Evolutionary conservation across 176 grass and related monocot genomes (phyloP).

Genomic region (Eragrostis curvula): DNA sequence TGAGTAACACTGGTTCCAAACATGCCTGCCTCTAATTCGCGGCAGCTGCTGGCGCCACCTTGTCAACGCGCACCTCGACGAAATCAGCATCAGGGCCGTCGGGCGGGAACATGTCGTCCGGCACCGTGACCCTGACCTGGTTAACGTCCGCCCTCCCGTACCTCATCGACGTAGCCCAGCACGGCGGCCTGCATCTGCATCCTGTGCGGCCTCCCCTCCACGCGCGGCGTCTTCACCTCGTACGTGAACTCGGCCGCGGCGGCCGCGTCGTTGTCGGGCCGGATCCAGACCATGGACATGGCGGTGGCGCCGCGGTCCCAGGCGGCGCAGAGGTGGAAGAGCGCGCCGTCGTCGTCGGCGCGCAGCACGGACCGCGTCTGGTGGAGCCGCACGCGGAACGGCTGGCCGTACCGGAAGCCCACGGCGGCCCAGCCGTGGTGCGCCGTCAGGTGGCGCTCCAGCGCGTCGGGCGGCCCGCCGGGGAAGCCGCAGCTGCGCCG

Average conservation of each 20-base stretch:
- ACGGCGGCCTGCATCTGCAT: conserved; percentile 16
- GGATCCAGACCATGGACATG: conserved; percentile 27
- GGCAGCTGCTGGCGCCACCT: background rate
- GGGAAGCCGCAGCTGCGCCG: conserved; percentile 18
- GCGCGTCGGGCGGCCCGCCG: background rate
- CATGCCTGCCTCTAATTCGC: background rate
- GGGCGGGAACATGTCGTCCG: background rate
- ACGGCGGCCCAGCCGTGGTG: background rate
- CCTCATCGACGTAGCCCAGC: conserved; percentile 17
- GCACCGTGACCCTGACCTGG: conserved; percentile 16
- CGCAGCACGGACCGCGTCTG: background rate
- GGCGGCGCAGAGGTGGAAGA: conserved; percentile 6
- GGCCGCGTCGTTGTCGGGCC: background rate
- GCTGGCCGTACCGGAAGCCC: conserved; percentile 8
- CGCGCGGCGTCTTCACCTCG: background rate
- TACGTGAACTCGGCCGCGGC: conserved; percentile 6
- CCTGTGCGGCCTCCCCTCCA: background rate
- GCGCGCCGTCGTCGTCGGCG: background rate
- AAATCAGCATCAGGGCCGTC: background rate
- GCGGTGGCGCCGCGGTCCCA: background rate
- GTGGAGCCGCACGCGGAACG: background rate
- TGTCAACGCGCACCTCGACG: conserved; percentile 14
- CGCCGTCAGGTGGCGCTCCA: conserved; percentile 3
- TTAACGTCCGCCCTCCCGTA: background rate
- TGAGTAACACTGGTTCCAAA: too few relatives aligned